Evolutionary conservation across 768 basidiomycete genomes (phyloP).

Genomic region (Tricholomella constricta): DNA sequence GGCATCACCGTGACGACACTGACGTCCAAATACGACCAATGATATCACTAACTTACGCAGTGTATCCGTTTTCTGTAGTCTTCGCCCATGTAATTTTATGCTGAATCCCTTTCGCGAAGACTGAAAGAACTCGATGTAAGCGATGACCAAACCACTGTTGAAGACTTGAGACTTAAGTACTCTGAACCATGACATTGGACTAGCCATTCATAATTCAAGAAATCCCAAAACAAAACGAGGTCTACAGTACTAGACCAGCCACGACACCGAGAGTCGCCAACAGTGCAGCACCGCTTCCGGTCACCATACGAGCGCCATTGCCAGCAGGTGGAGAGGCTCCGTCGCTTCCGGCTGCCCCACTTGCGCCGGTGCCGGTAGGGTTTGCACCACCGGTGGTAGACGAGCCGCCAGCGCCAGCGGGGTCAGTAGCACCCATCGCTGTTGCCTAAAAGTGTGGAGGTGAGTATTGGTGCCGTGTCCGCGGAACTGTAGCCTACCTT

Average conservation of each 20-base stretch:
- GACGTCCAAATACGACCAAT: too few species aligned
- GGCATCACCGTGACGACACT: too few species aligned
- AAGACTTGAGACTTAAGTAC: too few species aligned
- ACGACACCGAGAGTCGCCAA: constrained; percentile 20
- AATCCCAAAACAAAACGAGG: constrained; percentile 2
- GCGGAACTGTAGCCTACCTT: constrained; percentile 3
- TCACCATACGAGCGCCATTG: constrained; percentile 11
- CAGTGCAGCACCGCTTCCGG: constrained; percentile 16
- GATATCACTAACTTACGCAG: too few species aligned
- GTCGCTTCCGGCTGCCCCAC: constrained; percentile 10
- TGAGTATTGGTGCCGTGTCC: constrained; percentile 26
- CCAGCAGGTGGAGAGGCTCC: constrained; percentile 5
- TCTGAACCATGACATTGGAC: background rate
- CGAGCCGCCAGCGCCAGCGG: background rate
- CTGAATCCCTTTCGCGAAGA: too few species aligned
- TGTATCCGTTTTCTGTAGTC: too few species aligned
- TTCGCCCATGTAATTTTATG: too few species aligned
- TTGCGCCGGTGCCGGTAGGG: constrained; percentile 9
- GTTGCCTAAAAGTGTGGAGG: constrained; percentile 19
- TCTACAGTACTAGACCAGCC: constrained; percentile 22
- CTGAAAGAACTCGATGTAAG: too few species aligned
- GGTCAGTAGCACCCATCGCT: constrained; percentile 24
- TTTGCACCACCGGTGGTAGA: background rate
- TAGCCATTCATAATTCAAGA: constrained; percentile 11
- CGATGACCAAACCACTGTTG: too few species aligned